Base-by-base conservation (phyloP, 257 asterid genomes). In the Nicotiana knightiana region DNA sequence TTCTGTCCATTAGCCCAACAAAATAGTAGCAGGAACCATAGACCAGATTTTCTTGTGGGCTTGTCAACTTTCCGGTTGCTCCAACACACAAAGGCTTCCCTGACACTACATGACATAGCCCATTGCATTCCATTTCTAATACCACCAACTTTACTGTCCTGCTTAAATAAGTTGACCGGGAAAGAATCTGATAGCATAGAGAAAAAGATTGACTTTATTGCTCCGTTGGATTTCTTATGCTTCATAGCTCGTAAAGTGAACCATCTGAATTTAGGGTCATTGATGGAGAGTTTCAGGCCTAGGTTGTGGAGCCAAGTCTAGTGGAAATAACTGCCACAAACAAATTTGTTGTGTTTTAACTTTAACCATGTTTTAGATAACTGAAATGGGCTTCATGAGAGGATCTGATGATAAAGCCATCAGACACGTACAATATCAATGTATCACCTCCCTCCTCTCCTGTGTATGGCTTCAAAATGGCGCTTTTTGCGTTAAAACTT, bases 251-350 rank as follows among this genome's bases (percentile, higher is more conserved):
- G 8, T 59, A 21, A 61, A 61, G 8, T 61, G 16, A 55, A 67
- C 55, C 76, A 37, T 67, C 55, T 37, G 51, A 68, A 37, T 68
- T 39, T 6, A 37, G 1, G 26, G 32, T 68, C 32, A 68, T 39
- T n/a, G 77, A 37, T 0, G 57, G 18, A 68, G 77, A 37, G 77
- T 18, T 68, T 68, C 55, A 68, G 55, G 57, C 3, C 33, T 68
- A 10, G 30, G 33, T 5, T 68, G 55, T 68, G 57, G 77, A 68
- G 55, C 77, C 1, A 68, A 68, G 33, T 39, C 4, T 57, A 68
- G 77, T 68, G 18, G 77, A 13, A 68, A 68, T 68, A 68, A 68
- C 77, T n/a, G 57, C 55, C 76, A 39, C 18, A 68, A 68, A 37
- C 33, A 37, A 39, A 13, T 67, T 37, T 1, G 10, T 68, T 68